Base-by-base conservation (phyloP, 306 rosid genomes). In the Sesbania bispinosa region DNA sequence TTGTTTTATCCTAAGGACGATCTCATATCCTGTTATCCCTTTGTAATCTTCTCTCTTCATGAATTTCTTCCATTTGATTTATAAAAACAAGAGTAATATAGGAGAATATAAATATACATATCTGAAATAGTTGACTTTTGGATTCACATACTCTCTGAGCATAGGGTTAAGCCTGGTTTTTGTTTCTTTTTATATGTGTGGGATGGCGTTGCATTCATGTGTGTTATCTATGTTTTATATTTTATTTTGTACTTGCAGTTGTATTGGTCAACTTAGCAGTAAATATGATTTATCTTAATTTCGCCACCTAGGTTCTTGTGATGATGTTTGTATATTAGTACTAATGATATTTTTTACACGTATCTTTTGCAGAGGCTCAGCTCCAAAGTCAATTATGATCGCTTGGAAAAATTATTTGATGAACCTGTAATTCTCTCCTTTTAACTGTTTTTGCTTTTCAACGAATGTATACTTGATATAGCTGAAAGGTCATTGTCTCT, bases 371-470 rank as follows among this genome's bases (percentile, higher is more conserved):
- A 87, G 96, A 86, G 85, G 74, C 85, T 89, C 72, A 81, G 90
- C 80, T 85, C 87, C 29, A 89, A 80, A 85, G 81, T 89, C 88
- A 87, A 89, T 83, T 72, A 63, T 11, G 90, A 85, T 62, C 80
- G 73, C 45, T 66, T 89, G 80, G 77, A 77, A 3, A 70, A 81
- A 32, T 62, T 84, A 73, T 87, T 85, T 62, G 76, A 73, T 35
- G 85, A 81, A 7, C 75, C 79, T 36, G 89, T 87, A 76, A 69
- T 83, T 63, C 76, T 78, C 71, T 69, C 62, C 61, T 62, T 5
- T 10, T 13, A 47, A 45, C 18, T 75, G 23, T 60, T 42, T 64
- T 69, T 69, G 2, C 52, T 76, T 67, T 74, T 63, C 15, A 10
- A 39, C 10, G 5, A 26, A 14, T 45, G 0, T 32, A 15, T 52